A percentile compares a stretch with the other conserved stretches of the same genome.
Conservation (phyloP, 2,329 filamentous ascomycete genomes). For the Bipolaris sorokiniana region DNA sequence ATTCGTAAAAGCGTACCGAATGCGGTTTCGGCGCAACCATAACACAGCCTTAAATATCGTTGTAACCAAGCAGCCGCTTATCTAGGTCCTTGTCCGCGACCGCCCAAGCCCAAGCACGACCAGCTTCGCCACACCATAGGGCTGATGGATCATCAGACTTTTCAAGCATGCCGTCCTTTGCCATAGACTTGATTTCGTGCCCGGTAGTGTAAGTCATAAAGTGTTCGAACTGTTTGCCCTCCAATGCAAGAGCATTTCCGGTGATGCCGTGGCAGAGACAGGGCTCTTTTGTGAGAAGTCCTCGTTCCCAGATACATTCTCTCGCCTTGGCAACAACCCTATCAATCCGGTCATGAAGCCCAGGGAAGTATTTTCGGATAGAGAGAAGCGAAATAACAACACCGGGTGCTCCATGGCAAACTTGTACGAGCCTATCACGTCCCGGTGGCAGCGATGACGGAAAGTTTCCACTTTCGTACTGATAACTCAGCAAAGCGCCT, state of each 20-base stretch:
- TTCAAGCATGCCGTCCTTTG: slow-evolving; percentile 59
- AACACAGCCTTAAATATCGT: slow-evolving; percentile 51
- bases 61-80: slow-evolving; percentile 58
- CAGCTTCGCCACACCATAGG: slow-evolving; percentile 58
- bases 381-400: slow-evolving; percentile 65
- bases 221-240: slow-evolving; percentile 59
- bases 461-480: slow-evolving; percentile 69
- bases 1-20: slow-evolving; percentile 20
- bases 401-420: slow-evolving; percentile 71
- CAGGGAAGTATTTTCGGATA: slow-evolving; percentile 63
- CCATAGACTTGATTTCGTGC: slow-evolving; percentile 61
- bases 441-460: slow-evolving; percentile 61
- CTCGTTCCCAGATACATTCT: slow-evolving; percentile 62
- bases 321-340: slow-evolving; percentile 59
- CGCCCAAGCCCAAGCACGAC: slow-evolving; percentile 57
- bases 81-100: slow-evolving; percentile 53
- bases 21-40: neutral
- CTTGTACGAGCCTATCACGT: slow-evolving; percentile 63
- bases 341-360: slow-evolving; percentile 61
- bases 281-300: slow-evolving; percentile 67
- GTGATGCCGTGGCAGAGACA: slow-evolving; percentile 70
- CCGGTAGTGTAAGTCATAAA: slow-evolving; percentile 65
- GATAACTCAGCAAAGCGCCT: slow-evolving; percentile 62
- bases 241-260: slow-evolving; percentile 66
- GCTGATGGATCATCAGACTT: slow-evolving; percentile 58